phyloP scores from a whole-genome alignment of 2,329 filamentous ascomycete genomes.

The Xylaria sp. region DNA sequence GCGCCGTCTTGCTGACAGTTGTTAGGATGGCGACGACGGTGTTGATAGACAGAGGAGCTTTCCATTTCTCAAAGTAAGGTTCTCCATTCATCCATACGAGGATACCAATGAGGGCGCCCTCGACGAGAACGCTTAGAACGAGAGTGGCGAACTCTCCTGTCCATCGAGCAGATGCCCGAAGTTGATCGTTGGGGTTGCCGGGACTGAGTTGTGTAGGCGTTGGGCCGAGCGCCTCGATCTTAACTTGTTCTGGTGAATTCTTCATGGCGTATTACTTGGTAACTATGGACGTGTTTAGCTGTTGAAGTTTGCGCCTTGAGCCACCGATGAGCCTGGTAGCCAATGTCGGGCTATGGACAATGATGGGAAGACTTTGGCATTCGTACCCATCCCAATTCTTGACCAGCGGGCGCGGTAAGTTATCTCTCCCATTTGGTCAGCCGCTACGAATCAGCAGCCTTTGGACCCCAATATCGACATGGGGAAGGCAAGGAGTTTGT shows the following conservation, averaged over 20 bases:
- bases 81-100: not conserved
- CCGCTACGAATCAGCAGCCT: too few relatives aligned
- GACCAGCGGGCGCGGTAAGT: too few relatives aligned
- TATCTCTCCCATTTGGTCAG: too few relatives aligned
- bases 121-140: not conserved
- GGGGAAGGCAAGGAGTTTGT: too few relatives aligned
- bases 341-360: not conserved
- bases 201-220: not conserved
- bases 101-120: not conserved
- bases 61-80: not conserved
- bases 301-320: not conserved
- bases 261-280: not conserved
- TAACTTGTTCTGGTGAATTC: not conserved
- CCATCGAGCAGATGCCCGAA: not conserved
- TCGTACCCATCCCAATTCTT: too few relatives aligned
- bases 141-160: not conserved
- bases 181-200: not conserved
- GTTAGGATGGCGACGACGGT: not conserved
- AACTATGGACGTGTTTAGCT: not conserved
- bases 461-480: too few relatives aligned
- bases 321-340: not conserved
- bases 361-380: not conserved
- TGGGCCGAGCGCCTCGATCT: not conserved
- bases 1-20: not conserved
- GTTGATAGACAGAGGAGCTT: not conserved